Percentiles rank a stretch among this genome's conserved stretches.
Evolutionary conservation across 2,329 filamentous ascomycete species (phyloP).

Genomic region (Aspergillus viridinutans): DNA sequence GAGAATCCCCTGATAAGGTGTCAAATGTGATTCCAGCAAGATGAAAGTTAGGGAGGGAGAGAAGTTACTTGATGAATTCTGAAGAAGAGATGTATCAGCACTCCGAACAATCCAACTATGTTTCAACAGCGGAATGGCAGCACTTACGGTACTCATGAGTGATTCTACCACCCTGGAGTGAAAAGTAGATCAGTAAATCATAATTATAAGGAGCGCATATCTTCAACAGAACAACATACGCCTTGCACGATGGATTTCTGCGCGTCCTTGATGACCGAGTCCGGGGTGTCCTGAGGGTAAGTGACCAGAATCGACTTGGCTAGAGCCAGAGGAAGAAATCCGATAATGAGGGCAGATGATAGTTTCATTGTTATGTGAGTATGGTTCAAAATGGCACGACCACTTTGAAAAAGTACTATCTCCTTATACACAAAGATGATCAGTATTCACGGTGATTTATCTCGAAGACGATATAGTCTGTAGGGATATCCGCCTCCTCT

Average conservation of each 20-base stretch:
- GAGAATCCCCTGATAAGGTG: conserved; percentile 64
- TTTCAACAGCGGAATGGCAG: neutral
- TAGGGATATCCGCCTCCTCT: neutral
- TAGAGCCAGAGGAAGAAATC: conserved; percentile 58
- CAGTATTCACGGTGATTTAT: neutral
- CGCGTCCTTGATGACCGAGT: conserved; percentile 64
- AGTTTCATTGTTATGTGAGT: conserved; percentile 56
- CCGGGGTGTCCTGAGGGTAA: conserved; percentile 66
- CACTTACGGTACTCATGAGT: conserved; percentile 74
- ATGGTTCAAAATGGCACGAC: neutral
- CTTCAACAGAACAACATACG: conserved; percentile 37
- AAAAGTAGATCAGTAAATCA: conserved; percentile 12
- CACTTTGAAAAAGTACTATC: neutral
- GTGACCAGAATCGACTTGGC: conserved; percentile 75
- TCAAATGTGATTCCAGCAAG: conserved; percentile 1
- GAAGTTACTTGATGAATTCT: conserved; percentile 42
- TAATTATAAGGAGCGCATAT: neutral
- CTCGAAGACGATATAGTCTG: neutral
- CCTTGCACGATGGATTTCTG: conserved; percentile 66
- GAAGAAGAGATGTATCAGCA: conserved; percentile 4
- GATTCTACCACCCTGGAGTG: conserved; percentile 60
- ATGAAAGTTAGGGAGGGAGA: neutral
- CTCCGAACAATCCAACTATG: conserved; percentile 3
- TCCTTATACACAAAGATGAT: neutral
- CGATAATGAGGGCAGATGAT: conserved; percentile 54